Percentiles rank a stretch among this genome's conserved stretches.
These are phyloP conservation scores for Glycine latifolia DNA, from an alignment of 306 rosid species.

Conservation along the genomic window DNA sequence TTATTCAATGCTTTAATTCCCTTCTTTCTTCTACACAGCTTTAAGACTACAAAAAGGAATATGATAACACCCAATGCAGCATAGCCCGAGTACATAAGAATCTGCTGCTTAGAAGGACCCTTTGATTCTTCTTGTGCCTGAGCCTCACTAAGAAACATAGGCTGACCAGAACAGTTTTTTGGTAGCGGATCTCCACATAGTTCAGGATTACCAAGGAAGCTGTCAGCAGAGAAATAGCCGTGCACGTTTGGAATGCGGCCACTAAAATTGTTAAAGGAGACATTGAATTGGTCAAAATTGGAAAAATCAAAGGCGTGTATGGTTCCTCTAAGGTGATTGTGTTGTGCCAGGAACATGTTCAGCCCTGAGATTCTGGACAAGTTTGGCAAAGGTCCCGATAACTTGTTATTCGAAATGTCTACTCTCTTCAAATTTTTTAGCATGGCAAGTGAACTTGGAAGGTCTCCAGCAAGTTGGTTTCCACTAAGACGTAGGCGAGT, in stretches of 20 bases:
- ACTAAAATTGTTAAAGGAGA: conserved; percentile 65
- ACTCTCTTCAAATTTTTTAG: conserved; percentile 58
- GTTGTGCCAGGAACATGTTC: conserved; percentile 63
- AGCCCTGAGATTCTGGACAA: conserved; percentile 74
- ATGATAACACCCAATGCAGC: conserved; percentile 54
- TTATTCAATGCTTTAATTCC: conserved; percentile 50
- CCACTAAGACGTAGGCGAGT: conserved; percentile 54
- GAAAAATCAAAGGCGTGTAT: conserved; percentile 68
- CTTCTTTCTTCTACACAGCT: conserved; percentile 56
- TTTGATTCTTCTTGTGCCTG: conserved; percentile 45
- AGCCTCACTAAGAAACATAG: not conserved
- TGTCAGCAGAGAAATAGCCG: conserved; percentile 52
- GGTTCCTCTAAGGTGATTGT: conserved; percentile 62
- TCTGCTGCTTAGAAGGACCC: conserved; percentile 49
- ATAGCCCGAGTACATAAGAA: conserved; percentile 74
- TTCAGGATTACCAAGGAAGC: conserved; percentile 69
- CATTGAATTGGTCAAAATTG: conserved; percentile 60
- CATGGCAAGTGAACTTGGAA: conserved; percentile 68
- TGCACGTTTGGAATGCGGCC: conserved; percentile 58
- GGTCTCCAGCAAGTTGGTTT: conserved; percentile 64
- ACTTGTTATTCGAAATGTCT: conserved; percentile 64
- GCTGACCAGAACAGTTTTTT: conserved; percentile 46
- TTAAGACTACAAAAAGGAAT: conserved; percentile 48
- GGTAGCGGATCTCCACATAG: conserved; percentile 72
- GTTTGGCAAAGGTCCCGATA: conserved; percentile 65